Conservation (phyloP, 2,329 filamentous ascomycete genomes). For the Curvularia sp. region DNA sequence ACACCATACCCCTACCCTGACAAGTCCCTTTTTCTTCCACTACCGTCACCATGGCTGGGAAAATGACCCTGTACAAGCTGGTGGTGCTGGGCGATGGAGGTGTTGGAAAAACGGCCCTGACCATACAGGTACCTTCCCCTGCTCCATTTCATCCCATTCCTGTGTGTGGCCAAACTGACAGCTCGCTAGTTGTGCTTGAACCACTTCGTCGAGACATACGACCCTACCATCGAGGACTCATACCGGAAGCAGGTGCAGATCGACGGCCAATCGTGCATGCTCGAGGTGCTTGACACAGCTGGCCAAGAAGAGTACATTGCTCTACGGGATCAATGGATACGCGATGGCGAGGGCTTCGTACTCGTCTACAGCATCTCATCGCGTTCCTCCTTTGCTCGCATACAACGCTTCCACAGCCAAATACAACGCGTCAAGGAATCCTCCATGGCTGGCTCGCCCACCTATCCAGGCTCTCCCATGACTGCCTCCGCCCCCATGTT, state of each 20-base stretch:
- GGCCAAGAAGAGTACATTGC: constrained; percentile 99
- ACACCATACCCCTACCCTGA: constrained; percentile 9
- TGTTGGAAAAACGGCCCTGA: constrained; percentile 92
- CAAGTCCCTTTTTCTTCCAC: constrained; percentile 10
- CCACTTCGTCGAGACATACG: constrained; percentile 94
- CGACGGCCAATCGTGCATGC: constrained; percentile 93
- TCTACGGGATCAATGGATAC: constrained; percentile 95
- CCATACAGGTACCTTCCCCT: constrained; percentile 74
- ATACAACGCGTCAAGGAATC: constrained; percentile 98
- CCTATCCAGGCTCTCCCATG: constrained; percentile 77
- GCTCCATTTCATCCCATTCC: neutral
- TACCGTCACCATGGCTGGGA: constrained; percentile 73
- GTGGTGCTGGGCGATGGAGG: constrained; percentile 94
- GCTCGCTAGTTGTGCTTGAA: constrained; percentile 83
- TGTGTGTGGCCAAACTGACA: constrained; percentile 23
- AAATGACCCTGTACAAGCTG: constrained; percentile 95
- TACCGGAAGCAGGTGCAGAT: constrained; percentile 80
- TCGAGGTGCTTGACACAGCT: constrained; percentile 95
- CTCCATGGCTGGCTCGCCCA: constrained; percentile 71
- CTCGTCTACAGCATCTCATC: constrained; percentile 99
- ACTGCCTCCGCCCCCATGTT: constrained; percentile 57
- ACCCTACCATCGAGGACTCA: constrained; percentile 72
- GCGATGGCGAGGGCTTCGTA: constrained; percentile 96
- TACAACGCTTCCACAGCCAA: constrained; percentile 94
- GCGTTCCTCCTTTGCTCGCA: constrained; percentile 90